Conservation (phyloP, 441 rosid species). For the Adansonia grandidieri region DNA sequence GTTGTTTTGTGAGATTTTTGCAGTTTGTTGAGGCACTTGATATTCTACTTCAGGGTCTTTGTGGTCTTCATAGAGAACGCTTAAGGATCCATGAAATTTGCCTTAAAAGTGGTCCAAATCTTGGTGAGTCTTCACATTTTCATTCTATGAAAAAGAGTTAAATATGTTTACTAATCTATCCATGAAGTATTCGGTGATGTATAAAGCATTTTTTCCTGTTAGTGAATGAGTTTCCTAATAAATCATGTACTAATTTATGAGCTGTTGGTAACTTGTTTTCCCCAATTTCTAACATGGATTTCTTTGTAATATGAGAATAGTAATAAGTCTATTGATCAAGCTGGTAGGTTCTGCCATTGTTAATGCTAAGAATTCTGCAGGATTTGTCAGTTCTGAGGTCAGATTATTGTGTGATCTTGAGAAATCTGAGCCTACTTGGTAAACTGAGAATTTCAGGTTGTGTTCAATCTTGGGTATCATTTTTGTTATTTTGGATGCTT, state of each 20-base stretch:
- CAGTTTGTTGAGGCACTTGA: slow-evolving; percentile 96
- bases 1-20: slow-evolving; percentile 1
- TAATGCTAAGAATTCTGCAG: slow-evolving; percentile 41
- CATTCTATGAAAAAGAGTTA: not conserved
- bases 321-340: not conserved
- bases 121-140: slow-evolving; percentile 48
- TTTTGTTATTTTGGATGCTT: slow-evolving; percentile 22
- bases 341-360: not conserved
- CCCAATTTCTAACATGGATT: not conserved
- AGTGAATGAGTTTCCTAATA: slow-evolving; percentile 7
- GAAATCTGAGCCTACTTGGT: slow-evolving; percentile 88
- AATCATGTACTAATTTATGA: slow-evolving; percentile 10
- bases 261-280: not conserved
- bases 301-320: slow-evolving; percentile 3
- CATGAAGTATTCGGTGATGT: not conserved
- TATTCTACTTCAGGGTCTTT: slow-evolving; percentile 96
- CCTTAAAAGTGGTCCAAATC: slow-evolving; percentile 76
- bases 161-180: not conserved
- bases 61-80: slow-evolving; percentile 86
- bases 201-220: not conserved
- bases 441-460: slow-evolving; percentile 23
- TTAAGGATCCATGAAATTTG: slow-evolving; percentile 86
- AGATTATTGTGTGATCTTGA: slow-evolving; percentile 90
- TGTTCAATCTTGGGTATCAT: slow-evolving; percentile 8
- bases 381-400: slow-evolving; percentile 76